Evolutionary conservation across 1,284 basidiomycete species (phyloP).

Genomic region (Trametes polyzona): DNA sequence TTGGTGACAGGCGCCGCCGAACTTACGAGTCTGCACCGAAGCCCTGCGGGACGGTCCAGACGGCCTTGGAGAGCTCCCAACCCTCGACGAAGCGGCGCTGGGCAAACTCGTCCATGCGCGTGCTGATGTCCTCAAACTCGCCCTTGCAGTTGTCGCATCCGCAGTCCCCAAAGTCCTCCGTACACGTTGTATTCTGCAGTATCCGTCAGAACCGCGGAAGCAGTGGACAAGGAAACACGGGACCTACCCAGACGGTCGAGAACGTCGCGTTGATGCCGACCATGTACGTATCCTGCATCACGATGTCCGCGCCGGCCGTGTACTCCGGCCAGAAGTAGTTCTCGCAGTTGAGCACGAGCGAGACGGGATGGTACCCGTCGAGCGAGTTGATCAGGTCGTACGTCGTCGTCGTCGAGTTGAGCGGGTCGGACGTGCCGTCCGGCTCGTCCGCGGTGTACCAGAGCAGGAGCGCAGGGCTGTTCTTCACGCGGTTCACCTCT

Average conservation of each 20-base stretch:
- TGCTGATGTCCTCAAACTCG: conserved; percentile 63
- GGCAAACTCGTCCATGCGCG: conserved; percentile 64
- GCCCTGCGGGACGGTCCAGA: conserved; percentile 80
- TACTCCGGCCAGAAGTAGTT: conserved; percentile 69
- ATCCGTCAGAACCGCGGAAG: background rate
- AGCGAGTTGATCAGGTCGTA: conserved; percentile 69
- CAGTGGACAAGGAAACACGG: background rate
- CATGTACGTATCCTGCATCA: conserved; percentile 61
- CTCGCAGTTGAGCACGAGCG: conserved; percentile 75
- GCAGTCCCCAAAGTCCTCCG: conserved; percentile 67
- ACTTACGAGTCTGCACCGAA: conserved; percentile 66
- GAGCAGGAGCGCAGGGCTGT: conserved; percentile 66
- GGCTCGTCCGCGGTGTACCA: conserved; percentile 84
- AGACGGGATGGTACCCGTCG: conserved; percentile 78
- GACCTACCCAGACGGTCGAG: conserved; percentile 50
- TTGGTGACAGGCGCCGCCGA: background rate
- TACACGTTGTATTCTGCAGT: conserved; percentile 50
- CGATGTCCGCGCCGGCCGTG: conserved; percentile 61
- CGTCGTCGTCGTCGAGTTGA: conserved; percentile 58
- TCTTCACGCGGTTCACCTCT: conserved; percentile 69
- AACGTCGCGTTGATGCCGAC: conserved; percentile 72
- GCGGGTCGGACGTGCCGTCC: conserved; percentile 69
- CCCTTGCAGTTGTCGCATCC: conserved; percentile 62
- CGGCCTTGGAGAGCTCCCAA: conserved; percentile 63
- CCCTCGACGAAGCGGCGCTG: conserved; percentile 61